These are phyloP conservation scores for Stylosanthes scabra DNA, from an alignment of 331 rosid genomes.

Conservation along the genomic window DNA sequence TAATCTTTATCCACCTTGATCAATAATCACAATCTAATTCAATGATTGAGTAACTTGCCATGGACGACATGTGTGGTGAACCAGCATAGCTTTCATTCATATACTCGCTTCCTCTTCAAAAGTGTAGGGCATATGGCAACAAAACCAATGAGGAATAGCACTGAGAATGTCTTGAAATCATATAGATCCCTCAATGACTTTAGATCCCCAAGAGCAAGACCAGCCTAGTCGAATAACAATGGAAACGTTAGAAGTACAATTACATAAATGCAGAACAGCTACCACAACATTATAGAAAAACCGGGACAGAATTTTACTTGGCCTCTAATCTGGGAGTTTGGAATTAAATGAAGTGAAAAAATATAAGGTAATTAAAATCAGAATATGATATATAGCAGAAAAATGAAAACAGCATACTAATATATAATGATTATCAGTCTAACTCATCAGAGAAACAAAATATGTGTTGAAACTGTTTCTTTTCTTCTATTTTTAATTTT, in stretches of 20 bases:
- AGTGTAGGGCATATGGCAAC: conserved; percentile 76
- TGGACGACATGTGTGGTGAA: conserved; percentile 20
- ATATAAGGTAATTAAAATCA: conserved; percentile 1
- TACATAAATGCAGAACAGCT: conserved; percentile 5
- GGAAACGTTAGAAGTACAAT: conserved; percentile 17
- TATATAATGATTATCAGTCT: neutral
- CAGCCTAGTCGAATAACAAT: conserved; percentile 71
- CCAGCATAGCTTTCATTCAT: conserved; percentile 63
- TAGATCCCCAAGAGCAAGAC: conserved; percentile 98
- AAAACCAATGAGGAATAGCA: conserved; percentile 90
- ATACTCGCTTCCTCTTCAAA: conserved; percentile 91
- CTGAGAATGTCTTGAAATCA: conserved; percentile 85
- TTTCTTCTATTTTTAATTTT: no score
- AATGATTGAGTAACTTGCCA: conserved; percentile 30
- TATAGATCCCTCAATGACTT: conserved; percentile 93
- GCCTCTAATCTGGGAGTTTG: conserved; percentile 6
- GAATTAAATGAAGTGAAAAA: conserved; percentile 9
- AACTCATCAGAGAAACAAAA: conserved; percentile 18
- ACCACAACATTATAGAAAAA: conserved; percentile 22
- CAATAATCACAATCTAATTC: conserved; percentile 31
- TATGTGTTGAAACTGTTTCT: neutral
- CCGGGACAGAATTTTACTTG: conserved; percentile 1
- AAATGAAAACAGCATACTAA: conserved; percentile 24
- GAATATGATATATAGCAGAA: neutral
- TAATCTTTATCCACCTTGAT: conserved; percentile 29